A percentile compares a stretch with the other conserved stretches of the same genome.
These are phyloP conservation scores for Nitzschia sp. DNA, from an alignment of 108 stramenopile genomes.

Conservation along the genomic window DNA sequence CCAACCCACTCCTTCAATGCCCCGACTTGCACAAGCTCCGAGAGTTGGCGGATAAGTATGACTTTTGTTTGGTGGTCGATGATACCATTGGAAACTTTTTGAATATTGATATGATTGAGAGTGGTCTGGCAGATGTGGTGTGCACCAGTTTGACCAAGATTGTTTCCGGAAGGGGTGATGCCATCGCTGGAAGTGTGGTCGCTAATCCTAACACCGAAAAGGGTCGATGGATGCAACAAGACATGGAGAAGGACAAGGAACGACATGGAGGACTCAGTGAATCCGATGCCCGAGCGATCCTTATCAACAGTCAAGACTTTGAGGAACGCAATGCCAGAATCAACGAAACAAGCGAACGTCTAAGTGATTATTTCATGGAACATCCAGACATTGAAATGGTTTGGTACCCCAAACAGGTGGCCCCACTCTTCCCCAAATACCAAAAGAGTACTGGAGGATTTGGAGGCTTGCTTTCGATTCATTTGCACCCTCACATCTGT, in stretches of 20 bases:
- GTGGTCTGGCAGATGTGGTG: conserved; percentile 61
- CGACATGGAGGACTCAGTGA: conserved; percentile 37
- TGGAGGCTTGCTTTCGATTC: conserved; percentile 59
- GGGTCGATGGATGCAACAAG: conserved; percentile 54
- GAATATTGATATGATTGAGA: conserved; percentile 57
- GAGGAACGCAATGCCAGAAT: conserved; percentile 47
- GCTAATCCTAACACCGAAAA: conserved; percentile 48
- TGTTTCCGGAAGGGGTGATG: conserved; percentile 69
- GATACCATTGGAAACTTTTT: conserved; percentile 77
- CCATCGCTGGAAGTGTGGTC: conserved; percentile 63
- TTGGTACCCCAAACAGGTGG: conserved; percentile 59
- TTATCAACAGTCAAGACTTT: conserved; percentile 51
- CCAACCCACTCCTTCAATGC: conserved; percentile 68
- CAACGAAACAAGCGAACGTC: conserved; percentile 54
- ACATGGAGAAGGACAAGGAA: conserved; percentile 40
- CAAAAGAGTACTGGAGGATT: conserved; percentile 37
- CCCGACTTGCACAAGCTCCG: conserved; percentile 53
- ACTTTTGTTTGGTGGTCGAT: conserved; percentile 61
- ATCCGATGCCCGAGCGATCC: conserved; percentile 50
- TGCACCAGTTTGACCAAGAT: conserved; percentile 68
- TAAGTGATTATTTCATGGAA: conserved; percentile 48
- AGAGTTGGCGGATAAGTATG: conserved; percentile 49
- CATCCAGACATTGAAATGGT: conserved; percentile 50
- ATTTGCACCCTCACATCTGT: conserved; percentile 54
- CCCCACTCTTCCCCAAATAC: conserved; percentile 25